Percentiles rank a stretch among this genome's conserved stretches.
phyloP scores from a whole-genome alignment of 768 basidiomycete genomes.

The Tylopilus subfusipes region DNA sequence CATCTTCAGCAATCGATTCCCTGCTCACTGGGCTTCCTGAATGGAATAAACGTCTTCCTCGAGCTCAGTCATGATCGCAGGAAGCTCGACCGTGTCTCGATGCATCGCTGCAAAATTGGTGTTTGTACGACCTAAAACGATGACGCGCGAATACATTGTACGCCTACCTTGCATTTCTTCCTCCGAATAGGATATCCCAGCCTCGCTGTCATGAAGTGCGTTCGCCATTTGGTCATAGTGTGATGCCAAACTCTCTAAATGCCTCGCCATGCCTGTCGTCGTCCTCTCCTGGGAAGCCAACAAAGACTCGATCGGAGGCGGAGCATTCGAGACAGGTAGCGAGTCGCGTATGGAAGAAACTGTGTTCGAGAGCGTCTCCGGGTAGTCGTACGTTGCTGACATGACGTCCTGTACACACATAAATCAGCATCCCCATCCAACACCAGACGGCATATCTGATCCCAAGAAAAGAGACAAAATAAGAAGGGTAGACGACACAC shows the following conservation, averaged over 20 bases:
- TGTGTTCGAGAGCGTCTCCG: slow-evolving; percentile 55
- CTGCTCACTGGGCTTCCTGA: slow-evolving; percentile 53
- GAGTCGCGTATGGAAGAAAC: slow-evolving; percentile 54
- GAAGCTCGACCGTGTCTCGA: slow-evolving; percentile 75
- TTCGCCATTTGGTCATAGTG: slow-evolving; percentile 78
- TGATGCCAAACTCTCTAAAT: slow-evolving; percentile 64
- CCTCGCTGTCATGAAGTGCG: slow-evolving; percentile 63
- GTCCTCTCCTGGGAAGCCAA: slow-evolving; percentile 48
- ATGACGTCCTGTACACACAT: slow-evolving; percentile 48
- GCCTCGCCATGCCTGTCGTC: slow-evolving; percentile 65
- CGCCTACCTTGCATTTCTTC: slow-evolving; percentile 64
- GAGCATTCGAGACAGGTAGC: slow-evolving; percentile 39
- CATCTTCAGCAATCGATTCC: background rate
- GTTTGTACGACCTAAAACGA: background rate
- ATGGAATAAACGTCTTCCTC: slow-evolving; percentile 56
- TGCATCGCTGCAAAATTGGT: slow-evolving; percentile 57
- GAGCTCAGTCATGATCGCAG: slow-evolving; percentile 68
- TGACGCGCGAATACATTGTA: background rate
- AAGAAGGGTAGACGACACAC: slow-evolving; percentile 21
- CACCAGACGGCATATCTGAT: background rate
- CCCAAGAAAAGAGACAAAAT: background rate
- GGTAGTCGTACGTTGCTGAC: slow-evolving; percentile 61
- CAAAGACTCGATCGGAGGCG: slow-evolving; percentile 44
- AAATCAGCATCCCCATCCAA: background rate
- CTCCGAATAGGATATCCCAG: slow-evolving; percentile 62